Evolutionary conservation across 371 early-diverging fungal genomes (phyloP), one percentile per base, ranked within the genome.

Genomic region (Ordospora colligata): DNA sequence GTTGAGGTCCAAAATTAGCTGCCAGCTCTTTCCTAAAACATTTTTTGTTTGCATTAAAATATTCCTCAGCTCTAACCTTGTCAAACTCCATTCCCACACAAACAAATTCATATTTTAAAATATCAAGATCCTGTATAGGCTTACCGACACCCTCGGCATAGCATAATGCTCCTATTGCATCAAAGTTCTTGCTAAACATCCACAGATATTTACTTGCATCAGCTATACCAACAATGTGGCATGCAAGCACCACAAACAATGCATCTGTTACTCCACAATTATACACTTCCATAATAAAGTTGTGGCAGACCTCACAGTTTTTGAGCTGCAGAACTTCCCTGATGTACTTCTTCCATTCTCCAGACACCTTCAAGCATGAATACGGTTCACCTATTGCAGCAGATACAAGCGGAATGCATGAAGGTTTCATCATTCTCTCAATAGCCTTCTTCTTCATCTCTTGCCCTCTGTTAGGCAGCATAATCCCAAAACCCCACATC

Each of bases 31-130:
- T 49, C 11, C 52, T 69, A 53, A 69, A 69, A 17, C 44, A 51
- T n/a, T 69, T 69, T 40, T 44, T 52, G 51, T 69, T 40, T 19
- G 42, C 22, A 8, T 69, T 69, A 21, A 52, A 69, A 42, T 52
- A 69, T 19, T 69, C 53, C 53, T 53, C 53, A 10, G 43, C 54
- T 32, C 17, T 37, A 1, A n/a, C 8, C 44, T 43, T 46, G 37
- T 69, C 52, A 22, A 51, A 52, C 10, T 69, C 69, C 42, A 52
- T 53, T 23, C 40, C 53, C 12, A 42, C 52, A 2, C 17, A 52
- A 53, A 69, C 45, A 69, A 52, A 69, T 22, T 69, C 69, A 51
- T 69, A 53, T 17, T 52, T 42, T 1, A 69, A 40, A 22, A 69
- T 3, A 40, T 69, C 69, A 40, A 69, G 25, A 17, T 45, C 54